phyloP scores from a whole-genome alignment of 139 green algal genomes.

The Tetraselmis chui region DNA sequence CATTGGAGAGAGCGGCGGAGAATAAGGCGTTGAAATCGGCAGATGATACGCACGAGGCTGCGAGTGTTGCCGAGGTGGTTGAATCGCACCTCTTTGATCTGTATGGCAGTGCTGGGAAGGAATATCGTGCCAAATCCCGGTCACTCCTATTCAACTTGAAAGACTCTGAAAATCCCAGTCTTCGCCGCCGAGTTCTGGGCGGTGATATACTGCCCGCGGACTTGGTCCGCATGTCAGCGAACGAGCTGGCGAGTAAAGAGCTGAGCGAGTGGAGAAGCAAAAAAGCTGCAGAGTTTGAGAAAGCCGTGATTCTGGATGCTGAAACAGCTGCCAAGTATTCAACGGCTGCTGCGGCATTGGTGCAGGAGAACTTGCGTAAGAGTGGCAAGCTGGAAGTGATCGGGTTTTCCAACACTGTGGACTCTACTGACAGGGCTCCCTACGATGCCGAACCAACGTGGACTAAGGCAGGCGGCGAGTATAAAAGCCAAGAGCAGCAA shows the following conservation, averaged over 20 bases:
- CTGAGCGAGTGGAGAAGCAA: not conserved
- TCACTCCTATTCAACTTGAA: not conserved
- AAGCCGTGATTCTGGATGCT: not conserved
- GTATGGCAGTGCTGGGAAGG: not conserved
- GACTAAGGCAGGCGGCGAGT: too few species aligned
- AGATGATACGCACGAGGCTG: too few species aligned
- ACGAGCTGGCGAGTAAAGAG: conserved; percentile 1
- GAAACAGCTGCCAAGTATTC: not conserved
- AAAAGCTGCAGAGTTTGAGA: not conserved
- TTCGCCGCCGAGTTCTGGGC: not conserved
- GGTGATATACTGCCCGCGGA: not conserved
- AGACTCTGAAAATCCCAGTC: not conserved
- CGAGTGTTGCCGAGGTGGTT: not conserved
- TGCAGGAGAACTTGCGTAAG: not conserved
- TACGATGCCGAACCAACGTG: too few species aligned
- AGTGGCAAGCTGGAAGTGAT: not conserved
- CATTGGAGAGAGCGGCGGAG: too few species aligned
- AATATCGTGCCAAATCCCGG: not conserved
- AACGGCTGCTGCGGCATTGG: not conserved
- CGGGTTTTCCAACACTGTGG: not conserved
- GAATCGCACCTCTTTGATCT: not conserved
- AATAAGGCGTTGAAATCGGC: too few species aligned
- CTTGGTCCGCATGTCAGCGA: not conserved
- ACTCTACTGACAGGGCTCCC: too few species aligned
- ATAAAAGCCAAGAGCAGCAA: too few species aligned